These are phyloP conservation scores for Garcia nutans DNA, from an alignment of 345 rosid genomes.

Conservation along the genomic window DNA sequence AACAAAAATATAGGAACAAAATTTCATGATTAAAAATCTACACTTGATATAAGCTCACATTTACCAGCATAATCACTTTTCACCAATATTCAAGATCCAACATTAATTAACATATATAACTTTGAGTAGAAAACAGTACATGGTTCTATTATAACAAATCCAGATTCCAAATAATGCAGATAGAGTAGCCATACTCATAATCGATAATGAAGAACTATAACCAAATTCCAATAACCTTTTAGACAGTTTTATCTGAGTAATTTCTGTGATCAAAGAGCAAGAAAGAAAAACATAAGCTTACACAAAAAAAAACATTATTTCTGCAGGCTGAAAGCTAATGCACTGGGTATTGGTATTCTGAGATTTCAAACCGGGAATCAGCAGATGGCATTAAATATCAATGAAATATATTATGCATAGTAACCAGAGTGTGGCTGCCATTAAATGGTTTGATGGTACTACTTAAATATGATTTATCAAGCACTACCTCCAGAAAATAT, in stretches of 20 bases:
- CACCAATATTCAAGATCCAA: neutral
- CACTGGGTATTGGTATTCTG: neutral
- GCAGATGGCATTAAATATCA: neutral
- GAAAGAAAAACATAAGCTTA: neutral
- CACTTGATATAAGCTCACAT: neutral
- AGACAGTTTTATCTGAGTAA: neutral
- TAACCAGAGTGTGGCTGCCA: neutral
- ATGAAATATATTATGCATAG: neutral
- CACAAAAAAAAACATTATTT: neutral
- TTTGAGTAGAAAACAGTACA: neutral
- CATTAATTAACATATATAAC: neutral
- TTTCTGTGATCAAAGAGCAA: neutral
- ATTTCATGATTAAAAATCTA: neutral
- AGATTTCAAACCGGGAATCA: neutral
- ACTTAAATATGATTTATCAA: constrained; percentile 1
- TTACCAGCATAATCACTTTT: neutral
- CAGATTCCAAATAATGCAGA: neutral
- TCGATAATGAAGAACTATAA: neutral
- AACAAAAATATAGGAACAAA: neutral
- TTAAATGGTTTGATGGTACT: neutral
- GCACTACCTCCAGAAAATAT: neutral
- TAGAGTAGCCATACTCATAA: neutral
- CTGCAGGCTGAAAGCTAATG: neutral
- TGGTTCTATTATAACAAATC: neutral
- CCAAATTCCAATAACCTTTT: neutral